Evolutionary conservation across 768 basidiomycete genomes (phyloP), one percentile per base, ranked within the genome.

Genomic region (Mycena metata): DNA sequence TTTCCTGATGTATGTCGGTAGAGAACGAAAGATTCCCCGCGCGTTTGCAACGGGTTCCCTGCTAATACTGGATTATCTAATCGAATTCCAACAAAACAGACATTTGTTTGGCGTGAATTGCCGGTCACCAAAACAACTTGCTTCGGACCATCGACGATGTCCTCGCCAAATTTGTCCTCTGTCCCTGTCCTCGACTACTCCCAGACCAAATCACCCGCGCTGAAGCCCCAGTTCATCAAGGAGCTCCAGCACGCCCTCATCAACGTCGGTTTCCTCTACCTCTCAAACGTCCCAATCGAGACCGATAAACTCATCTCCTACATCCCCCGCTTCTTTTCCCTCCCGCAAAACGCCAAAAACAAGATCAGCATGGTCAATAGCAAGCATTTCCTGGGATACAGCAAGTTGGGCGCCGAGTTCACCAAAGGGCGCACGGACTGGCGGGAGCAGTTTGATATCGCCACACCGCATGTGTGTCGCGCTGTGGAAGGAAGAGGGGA

Each of bases 371-470:
- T 94, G 93, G 83, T 79, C 9, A 90, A 94, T 72, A 92, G 90
- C 8, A 88, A 86, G 13, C 91, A 93, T 73, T 95, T 95, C 78
- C 80, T 94, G 50, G 94, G 94, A 0, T 95, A 95, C 76, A 90
- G 89, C 9, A 83, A 80, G 55, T 78, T 94, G 1, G 94, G 93
- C 1, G 83, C 87, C 0, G 94, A 95, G 75, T 76, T 90, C 70
- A 95, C 94, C 26, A 92, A 89, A 72, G 93, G 92, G 16, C 82
- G 82, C 64, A 85, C 86, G 9, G 94, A 95, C 75, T 85, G 85
- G 72, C 84, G 94, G 54, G 94, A 95, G 75, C 94, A 95, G 77
- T 92, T 91, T 72, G 94, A 95, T 74, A 85, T 95, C 72, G 93
- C 87, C 43, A 95, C 92, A 11, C 86, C 82, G 24, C 88, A 90